Base-by-base conservation (phyloP, 2,329 filamentous ascomycete species). In the Colletotrichum liriopes region DNA sequence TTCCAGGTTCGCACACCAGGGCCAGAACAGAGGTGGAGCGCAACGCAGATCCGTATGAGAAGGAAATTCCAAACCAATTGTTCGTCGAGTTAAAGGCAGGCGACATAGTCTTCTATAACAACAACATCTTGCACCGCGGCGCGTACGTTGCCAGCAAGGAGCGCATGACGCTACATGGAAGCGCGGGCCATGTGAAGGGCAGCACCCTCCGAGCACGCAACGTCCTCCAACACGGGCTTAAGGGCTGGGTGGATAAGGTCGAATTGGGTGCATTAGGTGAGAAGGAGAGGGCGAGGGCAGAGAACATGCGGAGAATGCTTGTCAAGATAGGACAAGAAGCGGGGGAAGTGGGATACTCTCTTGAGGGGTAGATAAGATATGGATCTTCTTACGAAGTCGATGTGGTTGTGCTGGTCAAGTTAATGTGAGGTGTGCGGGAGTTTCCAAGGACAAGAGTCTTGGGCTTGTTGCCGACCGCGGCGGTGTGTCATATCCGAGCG, bases 51-150 rank as follows among this genome's bases (percentile, higher is more conserved):
- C 91, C 92, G 0, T 93, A 90, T 77, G 92, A 92, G 75, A 78
- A 83, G 2, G 77, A 84, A 1, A 76, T 96, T 75, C 90, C 91
- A 0, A 89, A 84, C 0, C 91, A 95, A 84, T 78, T 92, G 18
- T 82, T 89, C 4, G 94, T 97, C 20, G 78, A 85, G 78, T 84
- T 97, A 73, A 84, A 88, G 74, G 87, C 94, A 0, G 94, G 94
- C 0, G 94, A 97, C 81, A 90, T 93, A 20, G 93, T 93, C 52
- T 97, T 97, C 77, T 97, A 97, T 79, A 91, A 97, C 81, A 97
- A 95, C 79, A 97, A 97, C 80, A 97, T 97, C 74, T 80, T 97
- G 74, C 93, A 94, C 78, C 85, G 93, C 5, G 93, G 93, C 1
- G 89, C 89, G 37, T 95, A 94, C 80, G 84, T 87, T 74, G 81